These are phyloP conservation scores for Blastomyces parvus DNA, from an alignment of 2,329 filamentous ascomycete species.

Conservation along the genomic window DNA sequence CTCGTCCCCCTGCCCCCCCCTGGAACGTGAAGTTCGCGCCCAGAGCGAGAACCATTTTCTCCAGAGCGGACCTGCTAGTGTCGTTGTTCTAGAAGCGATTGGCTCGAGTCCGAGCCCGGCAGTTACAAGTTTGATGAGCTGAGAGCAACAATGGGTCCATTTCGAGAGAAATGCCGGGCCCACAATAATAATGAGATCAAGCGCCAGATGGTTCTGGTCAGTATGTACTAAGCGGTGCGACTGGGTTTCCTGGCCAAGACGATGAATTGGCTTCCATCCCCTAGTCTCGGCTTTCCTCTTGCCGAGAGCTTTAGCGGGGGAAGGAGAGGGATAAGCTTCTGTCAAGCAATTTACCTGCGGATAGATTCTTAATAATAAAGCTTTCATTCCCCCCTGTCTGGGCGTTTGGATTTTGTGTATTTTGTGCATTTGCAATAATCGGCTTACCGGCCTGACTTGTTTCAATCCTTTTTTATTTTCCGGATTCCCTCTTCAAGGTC, in stretches of 20 bases:
- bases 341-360: background rate
- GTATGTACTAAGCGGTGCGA: too few species aligned
- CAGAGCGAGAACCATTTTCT: background rate
- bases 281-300: background rate
- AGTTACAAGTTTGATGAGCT: too few species aligned
- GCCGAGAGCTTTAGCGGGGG: background rate
- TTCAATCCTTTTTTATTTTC: background rate
- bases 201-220: too few species aligned
- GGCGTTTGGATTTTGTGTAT: background rate
- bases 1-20: too few species aligned
- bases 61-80: background rate
- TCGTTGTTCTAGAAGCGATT: background rate
- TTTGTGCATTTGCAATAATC: background rate
- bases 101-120: too few species aligned
- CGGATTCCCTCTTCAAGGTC: background rate
- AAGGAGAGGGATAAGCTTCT: constrained; percentile 1
- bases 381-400: background rate
- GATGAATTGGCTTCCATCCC: background rate
- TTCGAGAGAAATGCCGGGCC: background rate
- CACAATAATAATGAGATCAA: background rate
- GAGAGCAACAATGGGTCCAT: too few species aligned
- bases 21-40: background rate
- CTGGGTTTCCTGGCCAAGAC: background rate
- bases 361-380: background rate
- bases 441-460: background rate